Evolutionary conservation across 257 asterid genomes (phyloP), one percentile per base, ranked within the genome.

Genomic region (Mentha longifolia): DNA sequence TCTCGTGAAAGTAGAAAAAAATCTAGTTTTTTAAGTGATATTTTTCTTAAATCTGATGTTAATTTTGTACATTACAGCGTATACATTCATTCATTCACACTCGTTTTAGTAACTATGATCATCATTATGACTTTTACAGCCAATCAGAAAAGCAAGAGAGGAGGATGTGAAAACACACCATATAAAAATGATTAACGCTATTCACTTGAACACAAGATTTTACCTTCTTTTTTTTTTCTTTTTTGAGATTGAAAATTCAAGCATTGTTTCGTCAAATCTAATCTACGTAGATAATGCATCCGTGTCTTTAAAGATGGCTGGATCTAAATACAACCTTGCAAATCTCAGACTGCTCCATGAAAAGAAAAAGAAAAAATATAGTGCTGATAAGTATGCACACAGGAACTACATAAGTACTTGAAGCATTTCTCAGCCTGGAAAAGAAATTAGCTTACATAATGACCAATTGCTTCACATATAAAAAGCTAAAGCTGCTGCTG

Each of bases 361-460:
- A 33, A 33, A 33, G 3, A 33, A 33, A 33, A 33, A 6, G 35
- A 65, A 52, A 75, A 61, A 63, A 60, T 65, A 68, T 28, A 67
- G 65, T 61, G 78, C 54, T 61, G 70, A 71, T 52, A 60, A 70
- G 79, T 76, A 79, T 75, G 75, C 77, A 70, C 75, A 66, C 73
- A 61, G 20, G 55, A 57, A 68, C 76, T 66, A 79, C 64, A 74
- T 51, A 76, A 65, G 73, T 67, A 60, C 68, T 39, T 45, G 68
- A 66, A 72, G 59, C 73, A 72, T 60, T 72, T 58, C 74, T 70
- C 68, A 16, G 67, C 77, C 49, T 19, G 57, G 39, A 65, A 56
- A 73, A n/a, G n/a, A 64, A 43, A 68, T 73, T 55, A 79, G 68
- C 84, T 68, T 80, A 72, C 76, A 73, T 12, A 67, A 64, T 57